phyloP scores from a whole-genome alignment of 208 protist genomes.

The Leishmania lainsoni region DNA sequence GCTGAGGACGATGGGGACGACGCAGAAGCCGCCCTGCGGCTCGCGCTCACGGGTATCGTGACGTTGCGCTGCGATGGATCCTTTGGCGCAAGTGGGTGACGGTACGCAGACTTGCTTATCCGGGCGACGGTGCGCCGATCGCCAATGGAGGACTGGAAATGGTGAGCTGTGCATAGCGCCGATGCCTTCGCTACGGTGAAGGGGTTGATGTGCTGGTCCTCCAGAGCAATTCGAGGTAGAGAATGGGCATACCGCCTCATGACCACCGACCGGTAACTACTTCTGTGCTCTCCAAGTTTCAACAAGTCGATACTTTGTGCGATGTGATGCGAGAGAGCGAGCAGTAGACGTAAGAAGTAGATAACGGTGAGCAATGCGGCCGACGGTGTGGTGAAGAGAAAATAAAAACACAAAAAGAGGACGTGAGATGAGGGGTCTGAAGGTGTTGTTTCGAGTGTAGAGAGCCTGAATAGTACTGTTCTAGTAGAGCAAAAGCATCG shows the following conservation, averaged over 20 bases:
- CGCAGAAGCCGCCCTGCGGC: conserved; percentile 14
- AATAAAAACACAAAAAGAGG: neutral
- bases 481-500: neutral
- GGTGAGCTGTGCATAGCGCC: neutral
- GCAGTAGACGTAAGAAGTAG: neutral
- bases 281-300: neutral
- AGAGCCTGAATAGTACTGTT: neutral
- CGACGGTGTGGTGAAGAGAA: neutral
- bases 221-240: neutral
- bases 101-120: conserved; percentile 54
- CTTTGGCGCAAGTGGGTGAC: conserved; percentile 72
- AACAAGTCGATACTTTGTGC: neutral
- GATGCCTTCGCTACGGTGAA: neutral
- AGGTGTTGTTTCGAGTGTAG: neutral
- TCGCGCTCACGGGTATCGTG: conserved; percentile 48
- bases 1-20: conserved; percentile 3
- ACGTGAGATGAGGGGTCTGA: neutral
- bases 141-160: conserved; percentile 54
- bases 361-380: neutral
- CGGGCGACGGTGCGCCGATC: conserved; percentile 54
- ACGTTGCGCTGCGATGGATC: conserved; percentile 82
- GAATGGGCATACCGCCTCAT: conserved; percentile 3
- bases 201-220: neutral
- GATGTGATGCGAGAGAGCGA: neutral
- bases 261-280: too few relatives aligned